These are phyloP conservation scores for Neofusicoccum umdonicola DNA, from an alignment of 2,329 filamentous ascomycete genomes.

Conservation along the genomic window DNA sequence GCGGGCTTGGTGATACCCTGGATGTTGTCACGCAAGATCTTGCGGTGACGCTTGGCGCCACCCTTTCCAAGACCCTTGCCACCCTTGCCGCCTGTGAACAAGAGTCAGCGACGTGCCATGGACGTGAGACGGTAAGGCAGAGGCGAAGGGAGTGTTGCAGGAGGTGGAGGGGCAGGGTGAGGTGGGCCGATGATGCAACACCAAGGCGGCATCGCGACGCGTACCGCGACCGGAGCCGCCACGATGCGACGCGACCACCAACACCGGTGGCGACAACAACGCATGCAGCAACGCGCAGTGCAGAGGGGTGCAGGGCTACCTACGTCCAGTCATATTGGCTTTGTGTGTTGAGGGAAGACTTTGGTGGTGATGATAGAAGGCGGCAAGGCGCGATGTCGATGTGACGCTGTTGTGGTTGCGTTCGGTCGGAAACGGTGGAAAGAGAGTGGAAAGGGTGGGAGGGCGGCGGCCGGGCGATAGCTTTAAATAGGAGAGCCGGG, in stretches of 20 bases:
- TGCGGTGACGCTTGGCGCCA: conserved; percentile 97
- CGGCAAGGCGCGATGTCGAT: conserved; percentile 20
- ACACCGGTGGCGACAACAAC: background rate
- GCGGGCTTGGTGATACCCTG: conserved; percentile 99
- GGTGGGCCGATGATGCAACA: conserved; percentile 20
- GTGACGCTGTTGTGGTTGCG: background rate
- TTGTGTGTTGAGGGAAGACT: conserved; percentile 23
- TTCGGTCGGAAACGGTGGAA: conserved; percentile 16
- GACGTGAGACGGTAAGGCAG: background rate
- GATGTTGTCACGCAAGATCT: conserved; percentile 99
- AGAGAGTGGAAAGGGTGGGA: conserved; percentile 23
- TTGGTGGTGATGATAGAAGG: conserved; percentile 23
- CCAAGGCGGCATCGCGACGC: conserved; percentile 14
- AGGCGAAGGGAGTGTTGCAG: background rate
- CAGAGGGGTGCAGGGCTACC: conserved; percentile 27
- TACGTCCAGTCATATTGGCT: conserved; percentile 53
- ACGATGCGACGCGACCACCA: conserved; percentile 16
- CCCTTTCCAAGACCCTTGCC: conserved; percentile 98
- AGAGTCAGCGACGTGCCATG: conserved; percentile 45
- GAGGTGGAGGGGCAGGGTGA: background rate
- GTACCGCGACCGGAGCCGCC: conserved; percentile 19
- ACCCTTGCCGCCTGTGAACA: conserved; percentile 75
- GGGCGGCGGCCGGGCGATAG: conserved; percentile 29
- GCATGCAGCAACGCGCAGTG: conserved; percentile 16
- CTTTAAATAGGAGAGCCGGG: conserved; percentile 33